Evolutionary conservation across 2,329 filamentous ascomycete species (phyloP).

Genomic region (Alternaria brassicicola): DNA sequence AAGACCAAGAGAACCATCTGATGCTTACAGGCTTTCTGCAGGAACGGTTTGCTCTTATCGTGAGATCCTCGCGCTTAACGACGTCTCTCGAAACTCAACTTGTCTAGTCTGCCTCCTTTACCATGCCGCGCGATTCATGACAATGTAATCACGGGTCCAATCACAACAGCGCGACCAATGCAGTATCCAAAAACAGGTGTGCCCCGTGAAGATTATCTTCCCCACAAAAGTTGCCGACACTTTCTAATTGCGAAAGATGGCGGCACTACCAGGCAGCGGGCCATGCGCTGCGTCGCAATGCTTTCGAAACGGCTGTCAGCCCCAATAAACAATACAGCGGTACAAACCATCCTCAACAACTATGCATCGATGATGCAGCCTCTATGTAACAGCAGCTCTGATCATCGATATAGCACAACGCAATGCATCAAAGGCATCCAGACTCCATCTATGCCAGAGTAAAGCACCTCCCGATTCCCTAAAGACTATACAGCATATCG

Average conservation of each 20-base stretch:
- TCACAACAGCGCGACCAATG: conserved; percentile 5
- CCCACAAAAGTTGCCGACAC: conserved; percentile 32
- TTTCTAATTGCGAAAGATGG: conserved; percentile 30
- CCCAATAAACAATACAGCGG: conserved; percentile 1
- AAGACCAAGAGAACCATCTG: conserved; percentile 18
- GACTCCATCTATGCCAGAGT: conserved; percentile 2
- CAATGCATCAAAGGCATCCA: conserved; percentile 1
- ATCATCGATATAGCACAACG: conserved; percentile 2
- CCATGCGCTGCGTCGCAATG: conserved; percentile 17
- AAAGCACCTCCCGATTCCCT: conserved; percentile 4
- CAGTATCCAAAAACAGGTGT: conserved; percentile 22
- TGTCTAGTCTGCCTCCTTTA: conserved; percentile 3
- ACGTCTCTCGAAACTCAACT: conserved; percentile 10
- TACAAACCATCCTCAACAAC: background rate
- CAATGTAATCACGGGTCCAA: conserved; percentile 9
- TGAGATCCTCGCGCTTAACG: conserved; percentile 14
- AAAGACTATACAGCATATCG: conserved; percentile 13
- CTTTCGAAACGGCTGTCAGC: conserved; percentile 10
- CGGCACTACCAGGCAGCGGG: conserved; percentile 25
- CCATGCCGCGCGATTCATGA: conserved; percentile 18
- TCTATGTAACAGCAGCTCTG: background rate
- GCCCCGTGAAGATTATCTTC: conserved; percentile 20
- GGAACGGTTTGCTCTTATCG: conserved; percentile 32
- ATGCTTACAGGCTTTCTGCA: conserved; percentile 29
- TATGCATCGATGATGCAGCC: background rate